Percentiles rank a stretch among this genome's conserved stretches.
These are phyloP conservation scores for Pythium aphanidermatum DNA, from an alignment of 352 stramenopile genomes.

Conservation along the genomic window DNA sequence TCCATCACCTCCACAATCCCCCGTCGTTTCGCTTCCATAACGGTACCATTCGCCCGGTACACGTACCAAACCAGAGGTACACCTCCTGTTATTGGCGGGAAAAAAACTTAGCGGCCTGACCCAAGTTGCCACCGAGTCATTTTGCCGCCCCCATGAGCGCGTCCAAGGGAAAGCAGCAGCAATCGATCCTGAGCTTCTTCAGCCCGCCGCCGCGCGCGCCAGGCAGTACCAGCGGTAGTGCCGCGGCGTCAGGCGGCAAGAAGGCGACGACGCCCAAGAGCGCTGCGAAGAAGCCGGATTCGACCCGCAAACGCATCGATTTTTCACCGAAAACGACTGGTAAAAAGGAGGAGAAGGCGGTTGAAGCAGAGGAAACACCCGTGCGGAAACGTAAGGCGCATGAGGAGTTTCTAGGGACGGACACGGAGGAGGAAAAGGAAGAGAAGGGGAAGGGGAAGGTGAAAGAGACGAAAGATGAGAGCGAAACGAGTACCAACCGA, in stretches of 20 bases:
- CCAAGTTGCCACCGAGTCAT: not conserved
- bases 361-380: not conserved
- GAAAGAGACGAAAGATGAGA: slow-evolving; percentile 23
- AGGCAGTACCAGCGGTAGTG: not conserved
- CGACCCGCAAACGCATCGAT: slow-evolving; percentile 57
- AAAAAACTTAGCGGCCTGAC: not conserved
- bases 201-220: slow-evolving; percentile 41
- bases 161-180: slow-evolving; percentile 55
- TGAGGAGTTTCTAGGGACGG: slow-evolving; percentile 67
- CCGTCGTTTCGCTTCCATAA: too few species aligned
- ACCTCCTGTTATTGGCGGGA: not conserved
- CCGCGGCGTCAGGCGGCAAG: not conserved
- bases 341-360: slow-evolving; percentile 13
- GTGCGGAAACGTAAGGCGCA: slow-evolving; percentile 48
- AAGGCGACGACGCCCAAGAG: slow-evolving; percentile 13
- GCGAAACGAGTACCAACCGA: slow-evolving; percentile 27
- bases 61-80: not conserved
- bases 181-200: slow-evolving; percentile 83
- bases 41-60: slow-evolving; percentile 14
- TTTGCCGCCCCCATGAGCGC: slow-evolving; percentile 1
- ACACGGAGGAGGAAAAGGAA: slow-evolving; percentile 52
- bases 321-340: slow-evolving; percentile 51
- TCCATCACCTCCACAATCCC: too few species aligned
- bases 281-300: slow-evolving; percentile 8
- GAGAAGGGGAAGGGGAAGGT: slow-evolving; percentile 10